A percentile compares a stretch with the other conserved stretches of the same genome.
Evolutionary conservation across 176 grass and related monocot species (phyloP).

Genomic region (Pharus latifolius): DNA sequence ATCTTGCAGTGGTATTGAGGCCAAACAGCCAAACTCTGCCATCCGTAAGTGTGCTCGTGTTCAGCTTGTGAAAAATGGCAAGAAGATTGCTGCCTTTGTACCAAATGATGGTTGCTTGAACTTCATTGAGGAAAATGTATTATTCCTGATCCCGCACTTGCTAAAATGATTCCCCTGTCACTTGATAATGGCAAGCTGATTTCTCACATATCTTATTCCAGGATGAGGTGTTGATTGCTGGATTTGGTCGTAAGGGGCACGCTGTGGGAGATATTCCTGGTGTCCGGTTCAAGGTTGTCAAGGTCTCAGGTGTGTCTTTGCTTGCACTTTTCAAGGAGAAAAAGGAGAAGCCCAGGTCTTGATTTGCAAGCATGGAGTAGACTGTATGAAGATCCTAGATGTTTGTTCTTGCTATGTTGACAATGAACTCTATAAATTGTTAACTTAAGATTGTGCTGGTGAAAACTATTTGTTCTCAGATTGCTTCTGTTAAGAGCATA

Average conservation of each 20-base stretch:
- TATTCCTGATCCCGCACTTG: background rate
- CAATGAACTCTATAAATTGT: constrained; percentile 12
- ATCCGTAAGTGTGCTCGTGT: constrained; percentile 71
- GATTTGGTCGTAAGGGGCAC: constrained; percentile 56
- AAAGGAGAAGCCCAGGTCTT: constrained; percentile 66
- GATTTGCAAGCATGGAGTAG: constrained; percentile 20
- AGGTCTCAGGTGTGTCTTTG: constrained; percentile 64
- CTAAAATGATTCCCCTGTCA: background rate
- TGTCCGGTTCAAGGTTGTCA: constrained; percentile 69
- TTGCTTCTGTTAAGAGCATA: constrained; percentile 2
- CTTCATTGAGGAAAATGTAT: constrained; percentile 55
- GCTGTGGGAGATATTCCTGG: constrained; percentile 69
- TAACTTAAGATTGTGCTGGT: constrained; percentile 25
- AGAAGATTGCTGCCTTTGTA: constrained; percentile 67
- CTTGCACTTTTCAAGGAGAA: constrained; percentile 67
- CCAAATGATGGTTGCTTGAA: constrained; percentile 72
- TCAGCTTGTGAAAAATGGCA: constrained; percentile 62
- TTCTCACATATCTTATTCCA: background rate
- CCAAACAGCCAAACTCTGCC: constrained; percentile 64
- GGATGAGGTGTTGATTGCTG: constrained; percentile 67
- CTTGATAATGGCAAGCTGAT: background rate
- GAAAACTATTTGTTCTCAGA: constrained; percentile 8
- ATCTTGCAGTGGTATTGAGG: constrained; percentile 64
- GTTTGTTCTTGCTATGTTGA: constrained; percentile 28
- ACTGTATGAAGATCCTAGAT: background rate